These are phyloP conservation scores for Starmerella floricola DNA, from an alignment of 805 yeast species.

Conservation along the genomic window DNA sequence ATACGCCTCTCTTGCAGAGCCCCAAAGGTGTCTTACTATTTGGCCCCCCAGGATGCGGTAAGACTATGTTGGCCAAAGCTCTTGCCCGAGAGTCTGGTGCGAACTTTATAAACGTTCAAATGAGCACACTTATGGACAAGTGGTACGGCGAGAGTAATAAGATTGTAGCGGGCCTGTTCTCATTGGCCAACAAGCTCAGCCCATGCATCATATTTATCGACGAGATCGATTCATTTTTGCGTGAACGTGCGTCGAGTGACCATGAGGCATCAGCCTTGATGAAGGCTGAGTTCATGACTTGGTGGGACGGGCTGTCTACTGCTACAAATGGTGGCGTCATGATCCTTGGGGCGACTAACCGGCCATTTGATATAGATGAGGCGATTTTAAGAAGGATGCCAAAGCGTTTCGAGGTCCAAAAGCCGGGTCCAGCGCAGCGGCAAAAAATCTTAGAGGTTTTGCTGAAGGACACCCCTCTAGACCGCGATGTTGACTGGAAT, in stretches of 20 bases:
- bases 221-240: conserved; percentile 86
- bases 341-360: conserved; percentile 88
- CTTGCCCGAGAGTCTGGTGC: conserved; percentile 87
- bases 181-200: conserved; percentile 75
- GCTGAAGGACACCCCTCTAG: conserved; percentile 52
- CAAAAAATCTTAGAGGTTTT: conserved; percentile 56
- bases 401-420: conserved; percentile 64
- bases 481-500: conserved; percentile 47
- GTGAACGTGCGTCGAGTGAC: conserved; percentile 72
- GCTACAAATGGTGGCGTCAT: conserved; percentile 52
- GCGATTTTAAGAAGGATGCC: conserved; percentile 93
- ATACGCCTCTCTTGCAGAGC: conserved; percentile 59
- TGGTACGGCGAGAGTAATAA: conserved; percentile 97
- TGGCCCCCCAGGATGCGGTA: conserved; percentile 98
- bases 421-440: conserved; percentile 62
- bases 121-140: conserved; percentile 91
- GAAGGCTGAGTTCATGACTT: conserved; percentile 93
- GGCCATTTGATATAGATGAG: conserved; percentile 80
- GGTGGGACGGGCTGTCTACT: conserved; percentile 87
- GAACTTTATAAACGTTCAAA: conserved; percentile 75
- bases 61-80: conserved; percentile 94
- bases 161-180: conserved; percentile 82
- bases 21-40: conserved; percentile 88
- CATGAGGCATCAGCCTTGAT: conserved; percentile 92
- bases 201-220: conserved; percentile 94